A percentile compares a stretch with the other conserved stretches of the same genome.
These are phyloP conservation scores for Cryptococcus sp. DNA, from an alignment of 1,284 basidiomycete genomes.

Conservation along the genomic window DNA sequence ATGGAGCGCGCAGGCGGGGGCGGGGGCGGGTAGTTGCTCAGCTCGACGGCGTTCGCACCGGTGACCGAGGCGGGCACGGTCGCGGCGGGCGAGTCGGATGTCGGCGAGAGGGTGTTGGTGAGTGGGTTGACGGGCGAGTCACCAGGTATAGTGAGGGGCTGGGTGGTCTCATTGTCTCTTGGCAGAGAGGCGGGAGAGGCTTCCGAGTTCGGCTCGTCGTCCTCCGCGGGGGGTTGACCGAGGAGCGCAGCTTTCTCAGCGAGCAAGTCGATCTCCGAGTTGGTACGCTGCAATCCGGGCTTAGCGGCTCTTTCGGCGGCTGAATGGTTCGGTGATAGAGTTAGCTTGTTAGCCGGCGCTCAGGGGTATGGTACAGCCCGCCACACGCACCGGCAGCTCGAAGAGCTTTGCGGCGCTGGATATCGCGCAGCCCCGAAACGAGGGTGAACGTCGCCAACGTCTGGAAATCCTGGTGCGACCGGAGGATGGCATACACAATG, in stretches of 20 bases:
- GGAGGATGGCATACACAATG: slow-evolving; percentile 78
- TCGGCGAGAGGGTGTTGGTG: neutral
- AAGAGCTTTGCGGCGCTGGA: slow-evolving; percentile 66
- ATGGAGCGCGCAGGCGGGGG: slow-evolving; percentile 41
- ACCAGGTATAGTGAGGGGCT: slow-evolving; percentile 25
- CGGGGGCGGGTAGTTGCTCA: slow-evolving; percentile 5
- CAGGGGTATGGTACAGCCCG: too few relatives aligned
- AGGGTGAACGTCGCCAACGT: slow-evolving; percentile 85
- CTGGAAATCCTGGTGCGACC: slow-evolving; percentile 77
- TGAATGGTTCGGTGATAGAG: neutral
- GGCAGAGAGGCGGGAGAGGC: neutral
- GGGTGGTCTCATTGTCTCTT: neutral
- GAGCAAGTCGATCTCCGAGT: slow-evolving; percentile 43
- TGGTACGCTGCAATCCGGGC: slow-evolving; percentile 27
- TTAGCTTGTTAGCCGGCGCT: neutral
- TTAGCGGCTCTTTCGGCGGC: slow-evolving; percentile 17
- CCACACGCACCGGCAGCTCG: slow-evolving; percentile 55
- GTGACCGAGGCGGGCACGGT: too few relatives aligned
- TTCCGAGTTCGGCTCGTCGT: slow-evolving; percentile 13
- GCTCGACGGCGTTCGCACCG: too few relatives aligned
- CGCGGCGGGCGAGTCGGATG: neutral
- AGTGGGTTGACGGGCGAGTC: slow-evolving; percentile 26
- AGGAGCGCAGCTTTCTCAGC: slow-evolving; percentile 47
- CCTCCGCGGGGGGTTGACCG: slow-evolving; percentile 30
- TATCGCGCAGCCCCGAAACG: slow-evolving; percentile 73